Conservation (phyloP, 129 eudicot species). For the Erigeron canadensis region DNA sequence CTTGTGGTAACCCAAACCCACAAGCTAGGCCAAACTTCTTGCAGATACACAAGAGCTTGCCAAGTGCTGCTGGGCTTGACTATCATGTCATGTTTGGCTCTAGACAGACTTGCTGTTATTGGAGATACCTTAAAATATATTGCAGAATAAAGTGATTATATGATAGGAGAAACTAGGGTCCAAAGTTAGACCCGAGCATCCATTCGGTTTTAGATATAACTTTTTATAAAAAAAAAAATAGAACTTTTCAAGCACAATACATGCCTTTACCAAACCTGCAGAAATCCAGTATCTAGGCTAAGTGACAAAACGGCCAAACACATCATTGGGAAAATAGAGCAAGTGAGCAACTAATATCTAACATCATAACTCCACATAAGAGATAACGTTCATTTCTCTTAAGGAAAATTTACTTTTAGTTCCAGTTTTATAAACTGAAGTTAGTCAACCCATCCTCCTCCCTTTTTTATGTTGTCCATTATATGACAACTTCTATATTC, state of each 20-base stretch:
- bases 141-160: background rate
- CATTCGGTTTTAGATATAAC: background rate
- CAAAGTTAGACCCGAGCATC: background rate
- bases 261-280: background rate
- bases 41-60: conserved; percentile 9
- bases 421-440: background rate
- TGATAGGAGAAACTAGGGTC: background rate
- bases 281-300: background rate
- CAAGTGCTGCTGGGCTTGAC: background rate
- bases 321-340: background rate
- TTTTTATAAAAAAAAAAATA: background rate
- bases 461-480: background rate
- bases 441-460: background rate
- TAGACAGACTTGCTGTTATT: background rate
- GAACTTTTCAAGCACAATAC: background rate
- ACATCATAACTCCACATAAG: background rate
- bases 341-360: background rate
- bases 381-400: background rate
- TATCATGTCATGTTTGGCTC: background rate
- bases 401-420: background rate
- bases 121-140: background rate
- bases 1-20: background rate
- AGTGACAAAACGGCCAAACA: background rate
- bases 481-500: background rate
- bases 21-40: background rate